Base-by-base conservation (phyloP, 1,139 yeast species). In the Spathaspora sp. region DNA sequence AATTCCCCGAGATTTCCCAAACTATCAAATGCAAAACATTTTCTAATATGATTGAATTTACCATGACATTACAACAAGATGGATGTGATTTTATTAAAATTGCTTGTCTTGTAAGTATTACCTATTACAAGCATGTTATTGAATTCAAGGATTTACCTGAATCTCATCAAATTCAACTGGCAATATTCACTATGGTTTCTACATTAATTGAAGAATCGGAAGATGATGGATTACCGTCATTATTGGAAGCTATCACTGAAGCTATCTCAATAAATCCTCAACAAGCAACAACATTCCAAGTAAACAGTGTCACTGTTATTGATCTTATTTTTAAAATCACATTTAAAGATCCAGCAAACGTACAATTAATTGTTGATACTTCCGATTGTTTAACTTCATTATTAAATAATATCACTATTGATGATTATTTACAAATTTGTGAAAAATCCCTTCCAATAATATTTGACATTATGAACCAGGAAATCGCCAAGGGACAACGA, bases 181-280 rank as follows among this genome's bases (percentile, higher is more conserved):
- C 58, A 2, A 58, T 73, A 10, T 64, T 73, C 53, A 55, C 59
- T 23, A 52, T 70, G 6, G 62, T 63, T 2, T 51, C 65, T 2
- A 61, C 76, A 2, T 63, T 90, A n/a, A 61, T 78, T 2, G 78
- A 75, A 1, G 86, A 81, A 1, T 80, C 95, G 1, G 88, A 83
- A 43, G 97, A 89, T 42, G 98, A 91, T 56, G 80, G 96, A 0
- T 82, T 89, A 25, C 81, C 93, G 0, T 74, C 86, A 41, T 65
- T 90, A 43, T 75, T 89, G n/a, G 97, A 90, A 59, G 80, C 86
- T 0, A 65, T 87, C 25, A 74, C 83, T 1, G 72, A 76, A 9
- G 78, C 84, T 2, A 72, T 86, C 48, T 67, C 76, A 47, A 67
- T 78, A 8, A 65, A 68, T 46, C 69, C 74, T 5, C 48, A 61